Evolutionary conservation across 768 basidiomycete genomes (phyloP), one percentile per base, ranked within the genome.

Genomic region (Holtermannia corniformis): DNA sequence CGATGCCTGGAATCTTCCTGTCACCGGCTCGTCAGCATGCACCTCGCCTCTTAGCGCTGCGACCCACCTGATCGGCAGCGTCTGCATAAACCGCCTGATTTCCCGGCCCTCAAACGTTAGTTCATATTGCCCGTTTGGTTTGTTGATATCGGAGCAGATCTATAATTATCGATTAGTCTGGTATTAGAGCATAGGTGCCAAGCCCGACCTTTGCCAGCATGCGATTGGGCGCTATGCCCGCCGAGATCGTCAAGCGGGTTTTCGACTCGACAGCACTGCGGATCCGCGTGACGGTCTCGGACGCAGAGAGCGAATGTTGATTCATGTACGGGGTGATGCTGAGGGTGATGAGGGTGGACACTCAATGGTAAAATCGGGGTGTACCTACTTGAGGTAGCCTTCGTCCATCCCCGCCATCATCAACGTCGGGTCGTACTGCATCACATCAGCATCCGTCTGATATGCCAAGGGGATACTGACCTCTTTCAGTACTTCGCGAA

Each of bases 71-170:
- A 95, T 87, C 0, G 89, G 79, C 14, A 96, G 78, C 45, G 83
- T 80, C 20, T 74, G 76, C 84, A 89, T 89, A 68, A 95, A 96
- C 0, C 73, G 72, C 45, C 78, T 78, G 60, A 96, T 84, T 5
- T 78, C 74, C 24, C 80, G 64, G 1, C 78, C 70, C 23, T 84
- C 79, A 61, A 85, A 87, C 2, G 80, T 73, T 21, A 95, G 79
- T 59, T 79, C 78, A 58, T 81, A 96, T 71, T 95, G 91, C 12
- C 90, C 91, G 63, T 93, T 87, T 2, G 91, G 92, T 73, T 96
- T 96, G 71, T 96, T 93, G 76, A 85, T 89, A 72, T 96, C 91
- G 24, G 91, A 93, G 68, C 87, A 91, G 27, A 93, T 92, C 86
- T 91, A 48, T 13, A 11, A 20, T n/a, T 47, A 22, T 23, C 27